Evolutionary conservation across 345 rosid genomes (phyloP).

Genomic region (Linum trigynum): DNA sequence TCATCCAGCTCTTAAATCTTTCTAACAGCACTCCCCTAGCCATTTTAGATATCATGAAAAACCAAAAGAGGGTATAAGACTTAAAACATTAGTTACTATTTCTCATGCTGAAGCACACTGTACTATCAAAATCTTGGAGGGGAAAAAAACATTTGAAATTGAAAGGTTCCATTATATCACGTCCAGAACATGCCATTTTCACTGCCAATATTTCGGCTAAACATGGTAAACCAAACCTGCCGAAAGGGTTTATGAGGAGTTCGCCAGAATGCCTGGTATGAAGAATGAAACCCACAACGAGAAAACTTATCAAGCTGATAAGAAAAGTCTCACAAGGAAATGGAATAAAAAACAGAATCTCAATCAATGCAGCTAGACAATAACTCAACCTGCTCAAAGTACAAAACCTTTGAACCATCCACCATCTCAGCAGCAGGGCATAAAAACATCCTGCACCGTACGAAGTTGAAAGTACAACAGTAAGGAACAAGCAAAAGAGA

Average conservation of each 20-base stretch:
- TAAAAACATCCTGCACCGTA: constrained; percentile 48
- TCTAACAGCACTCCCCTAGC: not conserved
- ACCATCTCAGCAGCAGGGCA: constrained; percentile 92
- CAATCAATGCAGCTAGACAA: not conserved
- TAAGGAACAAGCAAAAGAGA: not conserved
- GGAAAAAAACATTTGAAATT: not conserved
- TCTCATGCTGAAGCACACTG: not conserved
- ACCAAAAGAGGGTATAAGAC: not conserved
- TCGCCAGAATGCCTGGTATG: constrained; percentile 69
- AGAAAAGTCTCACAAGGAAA: not conserved
- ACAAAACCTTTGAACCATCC: constrained; percentile 74
- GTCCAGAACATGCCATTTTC: not conserved
- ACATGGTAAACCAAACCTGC: constrained; percentile 35
- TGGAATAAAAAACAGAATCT: constrained; percentile 1
- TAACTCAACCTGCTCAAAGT: constrained; percentile 58
- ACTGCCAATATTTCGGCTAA: not conserved
- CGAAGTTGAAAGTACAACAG: not conserved
- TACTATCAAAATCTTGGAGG: not conserved
- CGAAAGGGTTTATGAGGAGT: constrained; percentile 90
- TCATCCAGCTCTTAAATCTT: not conserved
- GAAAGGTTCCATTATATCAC: not conserved
- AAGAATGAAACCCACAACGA: not conserved
- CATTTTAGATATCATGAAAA: not conserved
- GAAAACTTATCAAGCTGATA: not conserved
- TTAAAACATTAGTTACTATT: not conserved